These are phyloP conservation scores for Scutellaria galericulata DNA, from an alignment of 257 asterid species.

Conservation along the genomic window DNA sequence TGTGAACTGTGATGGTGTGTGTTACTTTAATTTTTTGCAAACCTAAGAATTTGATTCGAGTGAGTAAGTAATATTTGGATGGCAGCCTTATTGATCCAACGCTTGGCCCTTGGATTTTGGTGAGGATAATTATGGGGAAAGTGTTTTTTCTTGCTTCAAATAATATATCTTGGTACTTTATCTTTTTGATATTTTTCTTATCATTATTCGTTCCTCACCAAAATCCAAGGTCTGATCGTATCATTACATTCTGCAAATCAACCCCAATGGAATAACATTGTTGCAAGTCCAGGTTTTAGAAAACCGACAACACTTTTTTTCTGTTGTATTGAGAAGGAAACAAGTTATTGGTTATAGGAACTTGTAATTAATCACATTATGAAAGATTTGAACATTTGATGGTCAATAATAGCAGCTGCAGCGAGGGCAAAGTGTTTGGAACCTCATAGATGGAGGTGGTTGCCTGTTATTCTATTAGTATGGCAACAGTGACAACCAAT, in stretches of 20 bases:
- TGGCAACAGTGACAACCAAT: neutral
- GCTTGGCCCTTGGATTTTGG: neutral
- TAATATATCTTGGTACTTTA: neutral
- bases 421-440: neutral
- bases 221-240: neutral
- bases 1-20: neutral
- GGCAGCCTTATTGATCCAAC: neutral
- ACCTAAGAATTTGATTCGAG: neutral
- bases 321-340: neutral
- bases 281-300: neutral
- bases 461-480: neutral
- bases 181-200: neutral
- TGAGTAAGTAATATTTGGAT: neutral
- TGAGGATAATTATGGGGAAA: neutral
- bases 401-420: neutral
- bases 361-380: neutral
- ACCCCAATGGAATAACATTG: neutral
- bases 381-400: neutral
- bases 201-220: neutral
- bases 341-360: slow-evolving; percentile 1
- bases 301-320: neutral
- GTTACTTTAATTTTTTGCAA: neutral
- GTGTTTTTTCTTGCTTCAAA: neutral
- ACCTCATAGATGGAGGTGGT: neutral
- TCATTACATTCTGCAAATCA: neutral